Evolutionary conservation across 192 early-diverging fungal species (phyloP).

Genomic region (Podila horticola): DNA sequence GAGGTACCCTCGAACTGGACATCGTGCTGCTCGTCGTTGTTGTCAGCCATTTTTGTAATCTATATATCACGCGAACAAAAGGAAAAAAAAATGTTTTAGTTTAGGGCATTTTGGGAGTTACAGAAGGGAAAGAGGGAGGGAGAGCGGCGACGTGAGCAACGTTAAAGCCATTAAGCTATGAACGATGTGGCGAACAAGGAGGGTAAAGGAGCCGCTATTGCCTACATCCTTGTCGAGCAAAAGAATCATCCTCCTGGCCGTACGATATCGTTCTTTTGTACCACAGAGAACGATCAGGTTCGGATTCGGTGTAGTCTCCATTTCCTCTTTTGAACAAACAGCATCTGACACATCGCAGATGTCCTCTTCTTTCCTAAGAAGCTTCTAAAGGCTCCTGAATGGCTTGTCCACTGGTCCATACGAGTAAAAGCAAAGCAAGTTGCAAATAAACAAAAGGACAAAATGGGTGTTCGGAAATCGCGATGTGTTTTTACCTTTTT

Average conservation of each 20-base stretch:
- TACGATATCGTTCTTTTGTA: no score
- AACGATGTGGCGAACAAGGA: no score
- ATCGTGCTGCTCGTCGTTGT: slow-evolving; percentile 76
- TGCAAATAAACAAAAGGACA: not conserved
- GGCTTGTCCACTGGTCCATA: not conserved
- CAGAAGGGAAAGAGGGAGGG: no score
- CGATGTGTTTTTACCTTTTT: not conserved
- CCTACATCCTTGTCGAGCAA: no score
- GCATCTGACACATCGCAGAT: not conserved
- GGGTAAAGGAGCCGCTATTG: no score
- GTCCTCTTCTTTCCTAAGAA: not conserved
- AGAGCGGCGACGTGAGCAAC: no score
- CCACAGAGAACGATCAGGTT: not conserved
- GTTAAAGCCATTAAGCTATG: no score
- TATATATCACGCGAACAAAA: not conserved
- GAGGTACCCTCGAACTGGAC: slow-evolving; percentile 76
- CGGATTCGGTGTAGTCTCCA: not conserved
- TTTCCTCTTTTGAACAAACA: not conserved
- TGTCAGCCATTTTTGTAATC: slow-evolving; percentile 44
- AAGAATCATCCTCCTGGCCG: no score
- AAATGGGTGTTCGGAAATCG: slow-evolving; percentile 3
- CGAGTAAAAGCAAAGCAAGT: not conserved
- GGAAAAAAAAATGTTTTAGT: slow-evolving; percentile 2
- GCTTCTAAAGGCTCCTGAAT: no score
- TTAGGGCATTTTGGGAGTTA: not conserved